These are phyloP conservation scores for Alnus rubra DNA, from an alignment of 306 rosid species.

Conservation along the genomic window DNA sequence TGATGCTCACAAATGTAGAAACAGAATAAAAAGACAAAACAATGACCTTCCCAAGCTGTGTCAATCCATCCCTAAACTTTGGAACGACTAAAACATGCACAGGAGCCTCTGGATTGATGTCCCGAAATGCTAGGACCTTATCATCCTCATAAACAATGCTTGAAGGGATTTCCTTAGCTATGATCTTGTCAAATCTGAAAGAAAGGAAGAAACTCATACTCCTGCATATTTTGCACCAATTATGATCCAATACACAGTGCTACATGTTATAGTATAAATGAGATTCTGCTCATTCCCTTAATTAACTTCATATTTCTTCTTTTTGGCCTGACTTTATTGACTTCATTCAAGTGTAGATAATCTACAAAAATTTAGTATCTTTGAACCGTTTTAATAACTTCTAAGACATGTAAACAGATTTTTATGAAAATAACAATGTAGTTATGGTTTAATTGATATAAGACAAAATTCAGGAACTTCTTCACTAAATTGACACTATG, in stretches of 20 bases:
- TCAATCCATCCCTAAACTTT: conserved; percentile 79
- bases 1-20: not conserved
- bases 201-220: not conserved
- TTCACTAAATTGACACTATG: not conserved
- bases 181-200: conserved; percentile 87
- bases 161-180: conserved; percentile 90
- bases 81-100: conserved; percentile 90
- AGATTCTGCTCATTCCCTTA: not conserved
- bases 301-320: not conserved
- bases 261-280: not conserved
- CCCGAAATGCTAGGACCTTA: conserved; percentile 79
- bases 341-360: not conserved
- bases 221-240: not conserved
- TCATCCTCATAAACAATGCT: conserved; percentile 75
- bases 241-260: not conserved
- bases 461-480: not conserved
- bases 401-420: not conserved
- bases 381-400: not conserved
- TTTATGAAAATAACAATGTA: not conserved
- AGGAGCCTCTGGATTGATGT: conserved; percentile 81
- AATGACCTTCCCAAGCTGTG: conserved; percentile 72
- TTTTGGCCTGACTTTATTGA: not conserved
- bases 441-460: not conserved
- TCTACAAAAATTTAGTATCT: not conserved
- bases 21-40: conserved; percentile 19